Base-by-base conservation (phyloP, 1,284 basidiomycete genomes). In the Puccinia polysora region DNA sequence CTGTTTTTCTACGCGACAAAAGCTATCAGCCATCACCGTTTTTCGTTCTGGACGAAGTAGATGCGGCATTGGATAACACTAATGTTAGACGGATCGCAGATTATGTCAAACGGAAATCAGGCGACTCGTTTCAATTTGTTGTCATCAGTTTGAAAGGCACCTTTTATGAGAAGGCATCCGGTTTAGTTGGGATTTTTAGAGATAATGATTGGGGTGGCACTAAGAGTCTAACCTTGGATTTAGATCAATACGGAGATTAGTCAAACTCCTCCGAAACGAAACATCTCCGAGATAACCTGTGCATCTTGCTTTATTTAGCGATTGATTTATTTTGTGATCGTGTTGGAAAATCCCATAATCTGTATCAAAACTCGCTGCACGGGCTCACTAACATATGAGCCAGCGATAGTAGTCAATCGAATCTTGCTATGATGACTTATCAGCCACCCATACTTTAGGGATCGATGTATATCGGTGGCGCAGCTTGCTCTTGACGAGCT, bases 1-100 rank as follows among this genome's bases (percentile, higher is more conserved):
- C 32, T 8, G 32, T 30, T 28, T 3, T 28, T 8, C 18, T 23
- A 15, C 2, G 5, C 34, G 18, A 50, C 50, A 55, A 53, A 40
- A 70, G 68, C 77, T 98, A 91, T 80, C 93, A 95, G 80, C 96
- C 96, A 0, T 92, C 95, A 0, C 96, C 96, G 0, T 98, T 98
- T 83, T 98, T 98, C 80, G 95, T 98, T 12, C 84, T 99, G 23
- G 96, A 99, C 79, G 96, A 99, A 81, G 93, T 97, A 12, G 95
- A 97, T 77, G 95, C 96, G 0, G 95, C 96, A 0, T 84, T 98
- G 38, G 93, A 96, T 82, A 93, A 96, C 78, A 93, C 91, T 20
- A 97, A 97, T 76, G 93, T 96, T 1, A 88, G 90, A 45, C 91
- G 92, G 80, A 87, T 96, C 36, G 93, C 92, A 6, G 88, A 89